A percentile compares a stretch with the other conserved stretches of the same genome.
Conservation (phyloP, 2,329 filamentous ascomycete species). For the Epichloe sibirici region DNA sequence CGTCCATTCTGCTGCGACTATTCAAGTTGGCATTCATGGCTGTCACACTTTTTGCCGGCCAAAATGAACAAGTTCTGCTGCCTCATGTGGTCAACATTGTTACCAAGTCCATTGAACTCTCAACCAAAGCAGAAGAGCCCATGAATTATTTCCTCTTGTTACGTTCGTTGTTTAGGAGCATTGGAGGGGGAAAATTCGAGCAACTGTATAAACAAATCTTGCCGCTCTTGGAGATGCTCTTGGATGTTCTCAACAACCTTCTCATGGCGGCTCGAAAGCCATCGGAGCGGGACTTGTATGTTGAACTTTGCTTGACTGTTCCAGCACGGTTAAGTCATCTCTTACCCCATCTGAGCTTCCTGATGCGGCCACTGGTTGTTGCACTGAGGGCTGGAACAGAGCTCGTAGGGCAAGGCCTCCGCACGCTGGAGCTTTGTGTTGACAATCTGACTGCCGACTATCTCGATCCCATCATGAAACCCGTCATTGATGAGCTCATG, state of each 20-base stretch:
- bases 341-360: conserved; percentile 83
- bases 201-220: conserved; percentile 97
- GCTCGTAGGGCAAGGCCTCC: conserved; percentile 82
- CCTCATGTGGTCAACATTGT: conserved; percentile 97
- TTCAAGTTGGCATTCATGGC: conserved; percentile 99
- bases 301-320: conserved; percentile 92
- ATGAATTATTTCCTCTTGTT: conserved; percentile 98
- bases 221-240: conserved; percentile 88
- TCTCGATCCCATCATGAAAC: conserved; percentile 96
- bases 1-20: conserved; percentile 80
- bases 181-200: conserved; percentile 94
- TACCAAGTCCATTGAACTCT: conserved; percentile 91
- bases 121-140: conserved; percentile 88
- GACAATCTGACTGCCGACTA: conserved; percentile 98
- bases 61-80: conserved; percentile 90
- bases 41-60: conserved; percentile 83
- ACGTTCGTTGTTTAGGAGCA: conserved; percentile 86
- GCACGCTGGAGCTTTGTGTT: conserved; percentile 91
- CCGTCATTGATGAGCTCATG: conserved; percentile 98
- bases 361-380: conserved; percentile 97
- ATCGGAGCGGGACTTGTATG: conserved; percentile 85
- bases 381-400: conserved; percentile 85
- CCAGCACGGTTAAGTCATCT: conserved; percentile 89
- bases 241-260: conserved; percentile 94
- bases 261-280: conserved; percentile 83